phyloP scores from a whole-genome alignment of 331 rosid species.

The Malus hybrid region DNA sequence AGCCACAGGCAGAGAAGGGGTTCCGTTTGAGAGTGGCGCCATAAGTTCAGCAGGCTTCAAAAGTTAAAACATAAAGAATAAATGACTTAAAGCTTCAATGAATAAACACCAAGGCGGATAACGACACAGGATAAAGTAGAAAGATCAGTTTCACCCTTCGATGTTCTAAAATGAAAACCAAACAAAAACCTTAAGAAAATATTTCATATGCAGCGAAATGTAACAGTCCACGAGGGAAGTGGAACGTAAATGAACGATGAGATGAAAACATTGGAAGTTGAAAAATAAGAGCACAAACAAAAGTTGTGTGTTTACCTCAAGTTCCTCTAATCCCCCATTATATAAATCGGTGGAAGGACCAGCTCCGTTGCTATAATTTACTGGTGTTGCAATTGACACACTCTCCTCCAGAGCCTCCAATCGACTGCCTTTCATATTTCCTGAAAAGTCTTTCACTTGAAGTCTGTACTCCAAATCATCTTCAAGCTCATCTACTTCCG shows the following conservation, averaged over 20 bases:
- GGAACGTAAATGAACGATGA: background rate
- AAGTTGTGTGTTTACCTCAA: slow-evolving; percentile 57
- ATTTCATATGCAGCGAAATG: background rate
- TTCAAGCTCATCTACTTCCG: slow-evolving; percentile 81
- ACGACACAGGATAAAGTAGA: background rate
- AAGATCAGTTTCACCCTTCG: background rate
- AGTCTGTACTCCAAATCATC: slow-evolving; percentile 35
- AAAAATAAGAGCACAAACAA: background rate
- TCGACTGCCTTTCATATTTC: slow-evolving; percentile 18
- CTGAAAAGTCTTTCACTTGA: slow-evolving; percentile 39
- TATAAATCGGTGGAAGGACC: slow-evolving; percentile 23
- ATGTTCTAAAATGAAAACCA: background rate
- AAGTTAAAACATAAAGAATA: background rate
- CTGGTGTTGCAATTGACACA: slow-evolving; percentile 22
- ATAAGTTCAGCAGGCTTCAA: slow-evolving; percentile 67
- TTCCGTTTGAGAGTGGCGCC: slow-evolving; percentile 35
- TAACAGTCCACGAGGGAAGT: background rate
- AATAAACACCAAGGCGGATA: background rate
- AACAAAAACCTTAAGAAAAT: background rate
- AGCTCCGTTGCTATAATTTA: slow-evolving; percentile 27
- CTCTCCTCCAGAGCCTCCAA: slow-evolving; percentile 31
- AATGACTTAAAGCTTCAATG: background rate
- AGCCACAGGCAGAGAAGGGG: slow-evolving; percentile 36
- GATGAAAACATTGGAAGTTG: background rate
- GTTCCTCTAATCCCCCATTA: slow-evolving; percentile 69